Conservation (phyloP, 1,139 yeast species). For the Zhuliangozyma blackwelliae region DNA sequence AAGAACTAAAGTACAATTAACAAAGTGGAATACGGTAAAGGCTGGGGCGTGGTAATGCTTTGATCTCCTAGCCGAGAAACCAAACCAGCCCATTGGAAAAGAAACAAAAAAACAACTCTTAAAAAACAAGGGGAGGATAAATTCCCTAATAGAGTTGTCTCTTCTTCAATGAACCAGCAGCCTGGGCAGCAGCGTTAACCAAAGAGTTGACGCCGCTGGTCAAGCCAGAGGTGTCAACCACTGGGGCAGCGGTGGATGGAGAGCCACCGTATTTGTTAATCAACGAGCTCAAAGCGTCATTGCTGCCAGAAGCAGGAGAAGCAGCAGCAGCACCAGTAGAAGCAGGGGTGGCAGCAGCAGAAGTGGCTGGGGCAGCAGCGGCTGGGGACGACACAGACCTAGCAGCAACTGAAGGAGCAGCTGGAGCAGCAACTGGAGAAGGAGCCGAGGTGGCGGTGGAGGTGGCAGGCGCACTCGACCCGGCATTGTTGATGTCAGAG, state of each 20-base stretch:
- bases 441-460: constrained; percentile 11
- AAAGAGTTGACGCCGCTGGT: constrained; percentile 7
- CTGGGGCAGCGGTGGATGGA: constrained; percentile 6
- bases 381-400: constrained; percentile 13
- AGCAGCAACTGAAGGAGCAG: constrained; percentile 9
- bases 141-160: constrained; percentile 10
- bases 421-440: constrained; percentile 9
- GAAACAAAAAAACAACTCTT: too few relatives aligned
- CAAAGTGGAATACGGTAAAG: too few relatives aligned
- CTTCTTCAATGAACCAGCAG: constrained; percentile 9
- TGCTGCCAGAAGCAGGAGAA: constrained; percentile 2
- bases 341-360: constrained; percentile 4
- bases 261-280: constrained; percentile 8
- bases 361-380: constrained; percentile 10
- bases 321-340: constrained; percentile 5
- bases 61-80: too few relatives aligned
- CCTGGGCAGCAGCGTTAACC: constrained; percentile 10
- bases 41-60: too few relatives aligned
- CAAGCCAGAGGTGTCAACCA: constrained; percentile 8
- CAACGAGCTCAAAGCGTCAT: constrained; percentile 8
- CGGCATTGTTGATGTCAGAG: constrained; percentile 24
- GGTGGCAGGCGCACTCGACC: constrained; percentile 17
- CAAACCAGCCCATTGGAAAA: too few relatives aligned
- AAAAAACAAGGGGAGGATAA: too few relatives aligned
- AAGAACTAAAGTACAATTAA: too few relatives aligned